These are phyloP conservation scores for Climacium dendroides DNA, from an alignment of 225 moss, liverwort and hornwort genomes.

Conservation along the genomic window DNA sequence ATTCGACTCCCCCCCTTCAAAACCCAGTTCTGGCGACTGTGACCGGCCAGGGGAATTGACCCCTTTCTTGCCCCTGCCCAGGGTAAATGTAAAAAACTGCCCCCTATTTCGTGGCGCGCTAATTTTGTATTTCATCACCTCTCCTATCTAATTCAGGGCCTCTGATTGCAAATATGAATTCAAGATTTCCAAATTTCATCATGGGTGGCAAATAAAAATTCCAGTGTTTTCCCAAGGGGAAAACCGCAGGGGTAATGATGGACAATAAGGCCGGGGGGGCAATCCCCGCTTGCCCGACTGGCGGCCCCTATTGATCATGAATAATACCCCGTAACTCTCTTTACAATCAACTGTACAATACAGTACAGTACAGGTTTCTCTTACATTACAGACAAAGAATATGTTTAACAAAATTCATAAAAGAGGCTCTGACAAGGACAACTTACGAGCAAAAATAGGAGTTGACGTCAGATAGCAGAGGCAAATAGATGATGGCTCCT, in stretches of 20 bases:
- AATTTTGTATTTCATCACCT: no score
- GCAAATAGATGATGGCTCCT: conserved; percentile 58
- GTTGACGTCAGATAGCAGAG: conserved; percentile 39
- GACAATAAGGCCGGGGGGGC: no score
- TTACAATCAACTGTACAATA: background rate
- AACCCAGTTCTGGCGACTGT: background rate
- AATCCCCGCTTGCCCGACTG: background rate
- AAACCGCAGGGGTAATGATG: no score
- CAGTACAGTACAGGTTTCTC: background rate
- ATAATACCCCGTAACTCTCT: background rate
- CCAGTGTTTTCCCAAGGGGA: no score
- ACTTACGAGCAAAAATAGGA: conserved; percentile 48
- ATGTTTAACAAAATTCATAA: background rate
- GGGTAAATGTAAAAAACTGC: no score
- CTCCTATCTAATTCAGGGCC: no score
- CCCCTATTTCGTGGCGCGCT: no score
- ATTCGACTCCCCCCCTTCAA: background rate
- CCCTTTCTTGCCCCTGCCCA: no score
- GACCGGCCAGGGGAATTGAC: no score
- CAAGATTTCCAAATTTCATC: no score
- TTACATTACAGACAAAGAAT: background rate
- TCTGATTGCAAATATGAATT: no score
- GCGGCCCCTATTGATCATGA: background rate
- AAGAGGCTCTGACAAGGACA: background rate
- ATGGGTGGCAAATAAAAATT: no score